A percentile compares a stretch with the other conserved stretches of the same genome.
These are phyloP conservation scores for Cadophora sp. DNA, from an alignment of 2,329 filamentous ascomycete genomes.

Conservation along the genomic window DNA sequence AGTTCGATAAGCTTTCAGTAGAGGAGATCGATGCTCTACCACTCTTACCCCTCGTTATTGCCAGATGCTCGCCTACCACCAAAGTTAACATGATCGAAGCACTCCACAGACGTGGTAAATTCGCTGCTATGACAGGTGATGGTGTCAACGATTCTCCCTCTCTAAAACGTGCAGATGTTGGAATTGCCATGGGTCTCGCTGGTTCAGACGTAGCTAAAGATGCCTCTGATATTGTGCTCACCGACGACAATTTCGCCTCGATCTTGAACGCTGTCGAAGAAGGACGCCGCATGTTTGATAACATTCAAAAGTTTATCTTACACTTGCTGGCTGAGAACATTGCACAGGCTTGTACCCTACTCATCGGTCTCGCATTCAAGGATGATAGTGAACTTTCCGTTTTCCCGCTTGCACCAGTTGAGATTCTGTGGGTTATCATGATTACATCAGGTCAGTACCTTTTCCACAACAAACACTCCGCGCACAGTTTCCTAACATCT, in stretches of 20 bases:
- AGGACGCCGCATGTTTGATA: slow-evolving; percentile 78
- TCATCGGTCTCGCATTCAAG: slow-evolving; percentile 83
- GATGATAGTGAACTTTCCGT: slow-evolving; percentile 75
- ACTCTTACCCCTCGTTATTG: slow-evolving; percentile 80
- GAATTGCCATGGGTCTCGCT: slow-evolving; percentile 66
- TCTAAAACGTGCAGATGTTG: slow-evolving; percentile 71
- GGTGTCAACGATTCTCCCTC: slow-evolving; percentile 57
- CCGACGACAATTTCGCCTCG: slow-evolving; percentile 77
- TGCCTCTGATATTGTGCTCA: slow-evolving; percentile 64
- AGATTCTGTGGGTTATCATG: slow-evolving; percentile 96
- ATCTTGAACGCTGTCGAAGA: slow-evolving; percentile 75
- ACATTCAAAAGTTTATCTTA: slow-evolving; percentile 73
- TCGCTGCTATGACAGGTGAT: slow-evolving; percentile 58
- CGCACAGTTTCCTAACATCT: not conserved
- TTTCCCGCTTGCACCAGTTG: slow-evolving; percentile 83
- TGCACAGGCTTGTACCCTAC: slow-evolving; percentile 80
- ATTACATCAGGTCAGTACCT: slow-evolving; percentile 72
- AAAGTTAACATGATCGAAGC: slow-evolving; percentile 93
- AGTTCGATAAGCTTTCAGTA: slow-evolving; percentile 80
- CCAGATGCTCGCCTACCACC: slow-evolving; percentile 83
- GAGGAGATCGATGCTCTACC: slow-evolving; percentile 79
- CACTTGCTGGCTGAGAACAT: slow-evolving; percentile 76
- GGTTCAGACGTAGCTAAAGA: slow-evolving; percentile 67
- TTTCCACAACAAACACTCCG: not conserved
- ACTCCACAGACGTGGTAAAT: slow-evolving; percentile 77